Evolutionary conservation across 768 basidiomycete species (phyloP), one percentile per base, ranked within the genome.

Genomic region (Nidularia pulvinata): DNA sequence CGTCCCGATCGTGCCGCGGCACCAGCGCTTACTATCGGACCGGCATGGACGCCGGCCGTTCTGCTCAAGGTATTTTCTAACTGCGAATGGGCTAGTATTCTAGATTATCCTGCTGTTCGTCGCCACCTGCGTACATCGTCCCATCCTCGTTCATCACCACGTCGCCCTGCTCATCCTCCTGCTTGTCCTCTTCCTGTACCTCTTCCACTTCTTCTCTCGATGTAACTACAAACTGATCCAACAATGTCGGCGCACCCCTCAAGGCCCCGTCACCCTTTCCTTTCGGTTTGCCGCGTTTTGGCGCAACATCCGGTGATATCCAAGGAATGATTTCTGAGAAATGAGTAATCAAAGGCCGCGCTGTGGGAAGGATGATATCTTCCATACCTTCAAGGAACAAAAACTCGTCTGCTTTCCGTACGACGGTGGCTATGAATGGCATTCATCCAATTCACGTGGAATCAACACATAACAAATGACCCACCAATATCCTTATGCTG

Each of bases 401-500:
- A 59, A 89, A 92, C 57, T 93, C 91, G 48, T 91, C 88, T 48
- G 76, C 84, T 59, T 80, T 81, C 51, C 85, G 77, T 33, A 85
- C 82, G 7, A 84, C 82, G 7, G 76, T 74, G 4, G 82, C 90
- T 19, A 33, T 45, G 33, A 16, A 54, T 1, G 33, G 33, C 11
- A 33, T 34, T 14, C 19, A 19, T 19, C 19, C 19, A 19, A 1
- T 19, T 19, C 19, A 19, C 19, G 19, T 19, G 1, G 19, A 19
- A 19, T 19, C 19, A 19, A 19, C 19, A 19, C 19, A 19, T 35
- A 9, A 43, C 49, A 1, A 10, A 45, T 7, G 30, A 73, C 81
- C 58, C 61, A 93, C 93, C 88, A 46, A 95, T 69, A 66, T 96
- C 93, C 56, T 80, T 83, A 58, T 89, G 81, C 64, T 91, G 90